phyloP scores from a whole-genome alignment of 1,284 basidiomycete species.

The Veloboletus limbatus region DNA sequence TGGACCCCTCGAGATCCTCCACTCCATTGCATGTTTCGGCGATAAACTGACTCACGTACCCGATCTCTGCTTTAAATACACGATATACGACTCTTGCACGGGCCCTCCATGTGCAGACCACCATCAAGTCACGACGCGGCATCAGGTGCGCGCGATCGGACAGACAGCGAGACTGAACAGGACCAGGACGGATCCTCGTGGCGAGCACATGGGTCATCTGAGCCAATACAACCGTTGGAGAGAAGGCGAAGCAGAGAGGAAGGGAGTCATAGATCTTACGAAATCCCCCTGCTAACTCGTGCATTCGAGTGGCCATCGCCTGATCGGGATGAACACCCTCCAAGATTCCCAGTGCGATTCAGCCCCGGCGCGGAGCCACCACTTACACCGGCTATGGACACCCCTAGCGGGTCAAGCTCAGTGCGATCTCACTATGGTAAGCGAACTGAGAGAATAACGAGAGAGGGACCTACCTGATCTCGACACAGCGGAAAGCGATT shows the following conservation, averaged over 20 bases:
- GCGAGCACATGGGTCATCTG: conserved; percentile 14
- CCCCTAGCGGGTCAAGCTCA: conserved; percentile 5
- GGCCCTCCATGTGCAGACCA: conserved; percentile 20
- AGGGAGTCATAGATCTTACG: conserved; percentile 16
- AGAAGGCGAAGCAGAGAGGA: conserved; percentile 19
- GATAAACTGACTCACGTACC: conserved; percentile 18
- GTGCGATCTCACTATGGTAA: conserved; percentile 23
- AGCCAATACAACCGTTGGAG: conserved; percentile 8
- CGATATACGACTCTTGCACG: conserved; percentile 9
- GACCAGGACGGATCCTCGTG: conserved; percentile 29
- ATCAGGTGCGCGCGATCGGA: conserved; percentile 17
- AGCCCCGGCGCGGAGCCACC: conserved; percentile 13
- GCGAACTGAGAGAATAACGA: conserved; percentile 1
- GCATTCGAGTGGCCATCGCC: conserved; percentile 28
- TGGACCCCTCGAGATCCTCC: conserved; percentile 15
- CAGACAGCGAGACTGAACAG: conserved; percentile 35
- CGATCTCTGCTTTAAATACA: conserved; percentile 17
- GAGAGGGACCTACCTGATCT: conserved; percentile 9
- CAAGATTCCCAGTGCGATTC: conserved; percentile 12
- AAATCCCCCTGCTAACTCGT: conserved; percentile 17
- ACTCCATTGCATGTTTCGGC: conserved; percentile 13
- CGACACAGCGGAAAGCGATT: conserved; percentile 19
- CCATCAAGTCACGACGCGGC: conserved; percentile 14
- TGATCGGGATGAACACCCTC: conserved; percentile 16
- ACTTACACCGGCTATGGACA: conserved; percentile 17